phyloP scores from a whole-genome alignment of 805 yeast genomes.

The Nakazawaea laoshanensis region DNA sequence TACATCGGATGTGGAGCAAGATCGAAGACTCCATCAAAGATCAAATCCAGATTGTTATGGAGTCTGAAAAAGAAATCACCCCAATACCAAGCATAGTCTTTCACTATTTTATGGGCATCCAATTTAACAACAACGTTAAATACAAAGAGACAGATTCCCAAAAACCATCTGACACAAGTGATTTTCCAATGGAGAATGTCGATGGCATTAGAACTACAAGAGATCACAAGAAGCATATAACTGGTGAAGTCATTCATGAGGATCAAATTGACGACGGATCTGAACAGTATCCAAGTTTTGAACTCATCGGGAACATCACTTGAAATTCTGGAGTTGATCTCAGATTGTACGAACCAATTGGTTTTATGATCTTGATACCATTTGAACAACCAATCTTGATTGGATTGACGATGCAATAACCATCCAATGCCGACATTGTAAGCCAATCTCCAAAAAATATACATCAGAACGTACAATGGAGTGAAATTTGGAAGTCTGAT shows the following conservation, averaged over 20 bases:
- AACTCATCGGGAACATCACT: constrained; percentile 54
- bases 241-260: constrained; percentile 80
- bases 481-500: constrained; percentile 19
- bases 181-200: constrained; percentile 34
- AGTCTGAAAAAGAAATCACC: constrained; percentile 86
- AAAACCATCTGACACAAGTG: constrained; percentile 38
- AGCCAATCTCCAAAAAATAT: constrained; percentile 65
- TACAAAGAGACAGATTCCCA: constrained; percentile 55
- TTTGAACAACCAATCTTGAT: constrained; percentile 42
- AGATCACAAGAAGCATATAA: constrained; percentile 53
- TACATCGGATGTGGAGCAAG: constrained; percentile 92
- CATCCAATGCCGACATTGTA: constrained; percentile 80
- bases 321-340: constrained; percentile 36
- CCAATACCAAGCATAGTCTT: constrained; percentile 94
- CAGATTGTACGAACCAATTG: constrained; percentile 34
- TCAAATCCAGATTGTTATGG: constrained; percentile 52
- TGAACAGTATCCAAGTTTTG: constrained; percentile 74
- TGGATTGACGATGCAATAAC: constrained; percentile 58
- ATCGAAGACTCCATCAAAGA: constrained; percentile 84
- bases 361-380: constrained; percentile 20
- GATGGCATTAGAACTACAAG: constrained; percentile 30
- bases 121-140: constrained; percentile 81
- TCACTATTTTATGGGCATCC: constrained; percentile 82
- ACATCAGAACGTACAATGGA: constrained; percentile 41
- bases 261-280: constrained; percentile 73